A percentile compares a stretch with the other conserved stretches of the same genome.
Evolutionary conservation across 2,329 filamentous ascomycete species (phyloP).

Genomic region (Cladosporium cucumerinum): DNA sequence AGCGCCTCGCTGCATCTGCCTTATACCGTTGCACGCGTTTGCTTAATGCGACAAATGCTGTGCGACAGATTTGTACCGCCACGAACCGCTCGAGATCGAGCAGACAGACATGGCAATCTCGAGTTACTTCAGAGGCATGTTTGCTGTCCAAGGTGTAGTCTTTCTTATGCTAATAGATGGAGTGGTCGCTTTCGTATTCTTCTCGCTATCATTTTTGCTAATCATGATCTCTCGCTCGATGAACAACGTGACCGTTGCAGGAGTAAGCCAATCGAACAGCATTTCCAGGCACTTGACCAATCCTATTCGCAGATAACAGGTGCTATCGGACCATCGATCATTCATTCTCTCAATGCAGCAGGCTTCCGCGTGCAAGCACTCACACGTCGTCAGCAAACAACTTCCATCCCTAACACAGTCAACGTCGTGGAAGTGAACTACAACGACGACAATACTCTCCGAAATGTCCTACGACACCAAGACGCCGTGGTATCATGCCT

Average conservation of each 20-base stretch:
- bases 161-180: background rate
- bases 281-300: background rate
- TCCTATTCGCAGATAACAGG: background rate
- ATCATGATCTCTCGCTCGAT: background rate
- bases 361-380: background rate
- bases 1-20: background rate
- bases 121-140: background rate
- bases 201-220: background rate
- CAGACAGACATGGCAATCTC: background rate
- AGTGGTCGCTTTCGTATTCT: background rate
- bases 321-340: background rate
- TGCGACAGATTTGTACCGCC: background rate
- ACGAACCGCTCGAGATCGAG: background rate
- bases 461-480: conserved; percentile 23
- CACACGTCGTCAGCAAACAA: background rate
- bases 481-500: conserved; percentile 27
- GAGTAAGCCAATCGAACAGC: background rate
- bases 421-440: background rate
- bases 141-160: background rate
- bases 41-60: background rate
- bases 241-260: background rate
- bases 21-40: background rate
- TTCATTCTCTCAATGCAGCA: background rate
- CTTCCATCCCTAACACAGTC: background rate
- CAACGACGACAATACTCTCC: background rate